phyloP scores from a whole-genome alignment of 768 basidiomycete genomes.

The Lentinula guzmanii region DNA sequence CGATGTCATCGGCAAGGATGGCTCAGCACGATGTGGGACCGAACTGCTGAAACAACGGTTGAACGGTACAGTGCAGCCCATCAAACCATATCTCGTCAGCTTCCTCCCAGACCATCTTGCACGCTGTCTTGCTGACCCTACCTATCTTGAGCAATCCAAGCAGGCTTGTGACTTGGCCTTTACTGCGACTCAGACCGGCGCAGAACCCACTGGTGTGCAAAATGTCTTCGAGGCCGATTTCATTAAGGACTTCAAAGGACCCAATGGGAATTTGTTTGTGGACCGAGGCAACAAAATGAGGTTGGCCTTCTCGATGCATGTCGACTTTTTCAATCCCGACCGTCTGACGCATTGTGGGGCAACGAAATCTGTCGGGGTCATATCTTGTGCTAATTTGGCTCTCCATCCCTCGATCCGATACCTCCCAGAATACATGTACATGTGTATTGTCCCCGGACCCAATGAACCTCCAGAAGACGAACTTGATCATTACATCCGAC shows the following conservation, averaged over 20 bases:
- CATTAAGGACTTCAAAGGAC: conserved; percentile 4
- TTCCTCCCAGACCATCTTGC: conserved; percentile 18
- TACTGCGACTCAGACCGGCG: neutral
- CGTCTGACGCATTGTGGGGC: conserved; percentile 18
- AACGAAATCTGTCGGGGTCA: conserved; percentile 22
- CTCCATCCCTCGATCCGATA: conserved; percentile 2
- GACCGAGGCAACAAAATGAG: too few relatives aligned
- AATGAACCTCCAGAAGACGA: conserved; percentile 23
- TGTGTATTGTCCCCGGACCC: conserved; percentile 31
- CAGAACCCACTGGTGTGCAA: conserved; percentile 6
- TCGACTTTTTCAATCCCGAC: conserved; percentile 27
- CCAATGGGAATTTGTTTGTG: too few relatives aligned
- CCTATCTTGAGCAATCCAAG: conserved; percentile 11
- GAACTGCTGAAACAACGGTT: neutral
- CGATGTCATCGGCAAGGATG: neutral
- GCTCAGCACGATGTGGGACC: neutral
- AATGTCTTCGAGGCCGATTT: conserved; percentile 21
- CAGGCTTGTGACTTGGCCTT: conserved; percentile 13
- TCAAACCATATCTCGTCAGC: conserved; percentile 12
- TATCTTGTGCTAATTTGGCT: conserved; percentile 16
- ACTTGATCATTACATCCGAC: conserved; percentile 27
- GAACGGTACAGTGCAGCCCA: conserved; percentile 5
- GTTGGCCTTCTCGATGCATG: too few relatives aligned
- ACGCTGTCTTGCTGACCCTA: conserved; percentile 11
- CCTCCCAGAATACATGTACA: conserved; percentile 29